Evolutionary conservation across 2,329 filamentous ascomycete species (phyloP).

Genomic region (Pseudopithomyces maydicus): DNA sequence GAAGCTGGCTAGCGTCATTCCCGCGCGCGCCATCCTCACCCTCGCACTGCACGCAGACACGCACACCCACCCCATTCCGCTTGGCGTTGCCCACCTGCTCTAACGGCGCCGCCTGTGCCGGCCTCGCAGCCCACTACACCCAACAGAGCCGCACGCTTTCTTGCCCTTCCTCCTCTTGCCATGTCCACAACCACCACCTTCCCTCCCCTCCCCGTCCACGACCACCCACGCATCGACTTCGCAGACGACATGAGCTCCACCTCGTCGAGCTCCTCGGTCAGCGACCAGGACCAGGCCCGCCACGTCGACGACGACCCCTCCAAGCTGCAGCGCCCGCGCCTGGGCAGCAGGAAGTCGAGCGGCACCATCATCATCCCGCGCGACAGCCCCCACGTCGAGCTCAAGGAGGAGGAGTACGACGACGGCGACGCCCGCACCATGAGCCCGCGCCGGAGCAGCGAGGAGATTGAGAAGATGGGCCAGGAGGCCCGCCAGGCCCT

Average conservation of each 20-base stretch:
- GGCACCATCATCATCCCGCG: slow-evolving; percentile 82
- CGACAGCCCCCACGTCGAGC: slow-evolving; percentile 74
- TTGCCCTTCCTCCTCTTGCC: slow-evolving; percentile 5
- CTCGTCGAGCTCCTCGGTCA: slow-evolving; percentile 53
- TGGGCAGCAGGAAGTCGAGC: slow-evolving; percentile 77
- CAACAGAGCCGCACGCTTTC: slow-evolving; percentile 6
- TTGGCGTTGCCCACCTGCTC: slow-evolving; percentile 32
- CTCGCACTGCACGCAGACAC: slow-evolving; percentile 9
- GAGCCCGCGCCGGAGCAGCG: slow-evolving; percentile 89
- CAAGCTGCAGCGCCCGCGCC: slow-evolving; percentile 64
- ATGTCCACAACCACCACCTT: slow-evolving; percentile 33
- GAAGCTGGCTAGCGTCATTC: slow-evolving; percentile 26
- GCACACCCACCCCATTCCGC: slow-evolving; percentile 26
- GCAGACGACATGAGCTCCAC: slow-evolving; percentile 45
- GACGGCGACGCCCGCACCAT: slow-evolving; percentile 90
- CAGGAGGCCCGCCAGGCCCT: slow-evolving; percentile 74
- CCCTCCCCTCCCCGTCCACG: slow-evolving; percentile 28
- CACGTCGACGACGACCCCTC: slow-evolving; percentile 47
- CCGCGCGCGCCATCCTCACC: slow-evolving; percentile 6
- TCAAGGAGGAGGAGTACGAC: slow-evolving; percentile 75
- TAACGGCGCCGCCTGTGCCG: slow-evolving; percentile 28
- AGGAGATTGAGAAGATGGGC: slow-evolving; percentile 86
- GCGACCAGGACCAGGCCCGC: slow-evolving; percentile 31
- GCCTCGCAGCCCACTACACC: slow-evolving; percentile 8
- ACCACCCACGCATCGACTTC: slow-evolving; percentile 31